Percentiles rank a stretch among this genome's conserved stretches.
Evolutionary conservation across 1,284 basidiomycete genomes (phyloP).

Genomic region (Sporisorium exsertum): DNA sequence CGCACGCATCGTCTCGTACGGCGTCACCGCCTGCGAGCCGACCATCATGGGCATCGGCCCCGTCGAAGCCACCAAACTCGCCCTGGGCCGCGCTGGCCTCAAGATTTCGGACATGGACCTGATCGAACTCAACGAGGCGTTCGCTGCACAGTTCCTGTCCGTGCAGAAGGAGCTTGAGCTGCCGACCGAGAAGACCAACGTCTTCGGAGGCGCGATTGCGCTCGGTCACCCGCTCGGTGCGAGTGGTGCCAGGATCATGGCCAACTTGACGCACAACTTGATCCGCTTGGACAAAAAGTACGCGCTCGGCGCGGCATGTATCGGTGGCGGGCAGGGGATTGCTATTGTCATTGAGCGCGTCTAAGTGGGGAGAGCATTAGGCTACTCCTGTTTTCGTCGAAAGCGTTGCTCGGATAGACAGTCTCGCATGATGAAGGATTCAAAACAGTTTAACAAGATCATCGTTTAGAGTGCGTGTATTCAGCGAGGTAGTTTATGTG

Average conservation of each 20-base stretch:
- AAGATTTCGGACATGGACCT: constrained; percentile 73
- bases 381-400: background rate
- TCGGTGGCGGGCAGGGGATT: constrained; percentile 72
- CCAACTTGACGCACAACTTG: constrained; percentile 73
- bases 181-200: constrained; percentile 73
- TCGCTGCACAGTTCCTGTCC: constrained; percentile 91
- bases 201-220: constrained; percentile 73
- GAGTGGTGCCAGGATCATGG: constrained; percentile 73
- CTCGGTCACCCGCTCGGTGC: constrained; percentile 74
- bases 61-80: constrained; percentile 70
- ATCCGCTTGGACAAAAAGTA: constrained; percentile 73
- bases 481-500: no score
- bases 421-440: background rate
- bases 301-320: constrained; percentile 74
- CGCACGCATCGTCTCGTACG: constrained; percentile 82
- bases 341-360: constrained; percentile 70
- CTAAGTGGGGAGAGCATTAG: constrained; percentile 20
- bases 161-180: constrained; percentile 89
- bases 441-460: background rate
- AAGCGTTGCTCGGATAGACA: background rate
- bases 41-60: constrained; percentile 75
- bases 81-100: constrained; percentile 69
- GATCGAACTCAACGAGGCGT: constrained; percentile 79
- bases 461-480: no score
- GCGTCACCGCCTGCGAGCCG: constrained; percentile 74